phyloP scores from a whole-genome alignment of 371 early-diverging fungal genomes.

The Mycotypha africana region DNA sequence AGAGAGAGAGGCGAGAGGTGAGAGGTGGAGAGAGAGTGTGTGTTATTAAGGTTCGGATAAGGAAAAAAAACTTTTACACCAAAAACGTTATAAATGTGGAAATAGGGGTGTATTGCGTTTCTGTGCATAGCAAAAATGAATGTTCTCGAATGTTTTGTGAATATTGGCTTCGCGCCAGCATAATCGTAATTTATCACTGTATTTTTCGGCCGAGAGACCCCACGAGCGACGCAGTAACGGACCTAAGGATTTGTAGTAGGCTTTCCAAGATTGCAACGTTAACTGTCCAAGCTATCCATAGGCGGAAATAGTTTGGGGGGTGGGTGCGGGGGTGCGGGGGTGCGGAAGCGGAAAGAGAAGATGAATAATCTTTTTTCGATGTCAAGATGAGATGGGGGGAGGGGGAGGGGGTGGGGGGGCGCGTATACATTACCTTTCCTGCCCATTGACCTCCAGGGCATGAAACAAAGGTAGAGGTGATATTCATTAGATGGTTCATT shows the following conservation, averaged over 20 bases:
- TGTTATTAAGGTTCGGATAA: no score
- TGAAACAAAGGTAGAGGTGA: conserved; percentile 33
- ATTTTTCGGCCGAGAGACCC: conserved; percentile 21
- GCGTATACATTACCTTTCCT: conserved; percentile 30
- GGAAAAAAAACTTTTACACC: no score
- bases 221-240: conserved; percentile 28
- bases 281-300: conserved; percentile 44
- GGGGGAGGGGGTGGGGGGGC: conserved; percentile 3
- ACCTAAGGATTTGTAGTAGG: conserved; percentile 31
- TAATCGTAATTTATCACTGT: conserved; percentile 18
- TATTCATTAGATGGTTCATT: conserved; percentile 13
- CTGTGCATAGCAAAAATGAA: conserved; percentile 47
- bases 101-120: conserved; percentile 18
- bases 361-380: no score
- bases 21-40: no score
- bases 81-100: no score
- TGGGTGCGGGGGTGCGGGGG: no score
- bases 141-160: conserved; percentile 47
- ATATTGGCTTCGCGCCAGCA: conserved; percentile 43
- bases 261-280: conserved; percentile 44
- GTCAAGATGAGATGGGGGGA: not conserved
- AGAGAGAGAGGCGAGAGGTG: no score
- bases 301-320: no score
- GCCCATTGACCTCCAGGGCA: conserved; percentile 51
- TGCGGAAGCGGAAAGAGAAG: no score